Percentiles rank a stretch among this genome's conserved stretches.
Conservation (phyloP, 2,329 filamentous ascomycete species). For the Phyllosticta citriasiana region DNA sequence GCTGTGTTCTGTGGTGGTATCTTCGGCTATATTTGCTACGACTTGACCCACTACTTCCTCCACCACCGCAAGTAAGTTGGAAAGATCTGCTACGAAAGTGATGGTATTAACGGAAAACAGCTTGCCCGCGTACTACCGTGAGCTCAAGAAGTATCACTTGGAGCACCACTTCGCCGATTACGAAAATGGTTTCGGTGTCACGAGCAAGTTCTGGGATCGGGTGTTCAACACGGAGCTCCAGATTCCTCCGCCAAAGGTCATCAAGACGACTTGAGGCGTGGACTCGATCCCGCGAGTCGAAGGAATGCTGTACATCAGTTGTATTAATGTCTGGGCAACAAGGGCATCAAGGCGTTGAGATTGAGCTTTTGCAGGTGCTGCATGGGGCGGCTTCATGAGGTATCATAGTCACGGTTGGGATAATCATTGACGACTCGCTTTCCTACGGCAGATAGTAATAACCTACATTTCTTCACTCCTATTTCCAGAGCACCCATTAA, state of each 20-base stretch:
- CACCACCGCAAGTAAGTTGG: slow-evolving; percentile 72
- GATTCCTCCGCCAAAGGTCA: slow-evolving; percentile 38
- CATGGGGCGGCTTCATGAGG: background rate
- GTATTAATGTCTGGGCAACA: slow-evolving; percentile 3
- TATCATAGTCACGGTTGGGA: background rate
- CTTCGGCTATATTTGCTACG: slow-evolving; percentile 93
- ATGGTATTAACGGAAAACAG: slow-evolving; percentile 25
- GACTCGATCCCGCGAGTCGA: background rate
- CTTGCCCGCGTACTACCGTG: slow-evolving; percentile 79
- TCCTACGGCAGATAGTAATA: background rate
- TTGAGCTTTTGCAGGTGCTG: background rate
- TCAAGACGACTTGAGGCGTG: slow-evolving; percentile 32
- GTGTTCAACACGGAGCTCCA: slow-evolving; percentile 83
- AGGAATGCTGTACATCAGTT: slow-evolving; percentile 6
- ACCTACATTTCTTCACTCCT: background rate
- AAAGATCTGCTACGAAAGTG: background rate
- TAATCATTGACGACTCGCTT: background rate
- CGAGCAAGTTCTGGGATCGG: slow-evolving; percentile 88
- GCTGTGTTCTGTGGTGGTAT: slow-evolving; percentile 81
- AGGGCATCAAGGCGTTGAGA: slow-evolving; percentile 2
- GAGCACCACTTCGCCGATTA: slow-evolving; percentile 97
- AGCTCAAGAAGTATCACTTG: slow-evolving; percentile 94
- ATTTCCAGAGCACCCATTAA: background rate
- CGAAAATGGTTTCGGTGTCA: slow-evolving; percentile 94
- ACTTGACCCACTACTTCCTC: slow-evolving; percentile 96